phyloP scores from a whole-genome alignment of 2,329 filamentous ascomycete species.

The Elsinoe australis region DNA sequence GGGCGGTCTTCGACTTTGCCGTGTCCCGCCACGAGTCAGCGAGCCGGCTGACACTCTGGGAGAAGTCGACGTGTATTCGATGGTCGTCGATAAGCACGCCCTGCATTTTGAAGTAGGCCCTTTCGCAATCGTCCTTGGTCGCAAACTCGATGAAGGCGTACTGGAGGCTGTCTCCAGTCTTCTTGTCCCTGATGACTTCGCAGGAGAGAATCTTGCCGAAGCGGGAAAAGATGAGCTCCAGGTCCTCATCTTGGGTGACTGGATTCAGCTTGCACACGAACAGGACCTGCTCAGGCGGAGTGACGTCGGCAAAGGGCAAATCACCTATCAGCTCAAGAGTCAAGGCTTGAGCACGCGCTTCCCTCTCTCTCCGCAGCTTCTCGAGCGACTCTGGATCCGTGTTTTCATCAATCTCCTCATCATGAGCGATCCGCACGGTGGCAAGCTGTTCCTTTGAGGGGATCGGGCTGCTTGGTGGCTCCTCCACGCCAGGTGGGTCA shows the following conservation, averaged over 20 bases:
- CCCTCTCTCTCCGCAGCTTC: constrained; percentile 71
- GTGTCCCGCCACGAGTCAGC: constrained; percentile 83
- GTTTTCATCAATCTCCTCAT: constrained; percentile 71
- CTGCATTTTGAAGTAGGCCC: constrained; percentile 98
- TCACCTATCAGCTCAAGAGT: constrained; percentile 98
- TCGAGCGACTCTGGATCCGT: constrained; percentile 75
- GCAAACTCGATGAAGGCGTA: constrained; percentile 98
- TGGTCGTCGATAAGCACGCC: constrained; percentile 94
- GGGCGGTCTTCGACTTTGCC: constrained; percentile 70
- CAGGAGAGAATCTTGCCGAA: constrained; percentile 94
- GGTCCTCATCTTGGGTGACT: constrained; percentile 86
- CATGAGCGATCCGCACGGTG: constrained; percentile 84
- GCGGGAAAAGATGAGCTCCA: constrained; percentile 92
- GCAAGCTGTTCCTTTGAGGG: constrained; percentile 80
- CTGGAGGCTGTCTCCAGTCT: constrained; percentile 88
- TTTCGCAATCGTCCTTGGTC: constrained; percentile 84
- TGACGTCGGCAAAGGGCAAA: constrained; percentile 92
- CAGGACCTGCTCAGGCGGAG: constrained; percentile 90
- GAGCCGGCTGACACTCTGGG: constrained; percentile 80
- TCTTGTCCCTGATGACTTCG: constrained; percentile 89
- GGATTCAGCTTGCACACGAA: constrained; percentile 99
- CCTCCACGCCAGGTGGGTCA: constrained; percentile 67
- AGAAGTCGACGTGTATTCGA: constrained; percentile 97
- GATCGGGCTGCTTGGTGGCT: constrained; percentile 70
- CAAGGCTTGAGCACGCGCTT: constrained; percentile 86